Conservation (phyloP, 2,329 filamentous ascomycete species). For the Tolypocladium amazonense region DNA sequence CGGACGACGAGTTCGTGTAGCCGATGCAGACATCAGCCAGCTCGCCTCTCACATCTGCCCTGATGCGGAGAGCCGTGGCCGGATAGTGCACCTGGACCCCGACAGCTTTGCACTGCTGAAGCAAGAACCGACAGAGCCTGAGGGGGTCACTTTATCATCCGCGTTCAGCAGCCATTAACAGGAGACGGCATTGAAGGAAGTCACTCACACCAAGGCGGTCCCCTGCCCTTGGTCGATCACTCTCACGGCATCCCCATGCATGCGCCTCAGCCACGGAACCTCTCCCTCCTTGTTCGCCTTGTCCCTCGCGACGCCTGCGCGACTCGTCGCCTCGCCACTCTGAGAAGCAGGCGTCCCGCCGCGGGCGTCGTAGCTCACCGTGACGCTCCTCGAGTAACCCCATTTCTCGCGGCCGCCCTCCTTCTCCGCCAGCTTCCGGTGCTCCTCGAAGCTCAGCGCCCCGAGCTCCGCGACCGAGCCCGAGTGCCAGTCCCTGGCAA, state of each 20-base stretch:
- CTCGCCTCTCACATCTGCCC: constrained; percentile 36
- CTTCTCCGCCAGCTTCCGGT: constrained; percentile 50
- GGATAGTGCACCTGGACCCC: constrained; percentile 60
- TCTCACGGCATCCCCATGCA: constrained; percentile 44
- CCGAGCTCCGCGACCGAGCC: constrained; percentile 47
- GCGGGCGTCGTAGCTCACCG: constrained; percentile 37
- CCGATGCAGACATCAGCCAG: constrained; percentile 42
- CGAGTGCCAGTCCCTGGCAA: constrained; percentile 64
- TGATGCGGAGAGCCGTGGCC: constrained; percentile 41
- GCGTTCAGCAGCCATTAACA: neutral
- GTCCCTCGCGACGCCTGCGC: constrained; percentile 37
- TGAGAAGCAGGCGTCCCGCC: constrained; percentile 23
- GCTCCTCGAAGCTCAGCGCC: constrained; percentile 57
- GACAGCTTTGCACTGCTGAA: constrained; percentile 39
- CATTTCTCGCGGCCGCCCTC: constrained; percentile 44
- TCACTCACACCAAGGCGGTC: constrained; percentile 53
- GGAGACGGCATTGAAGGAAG: neutral
- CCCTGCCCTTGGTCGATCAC: constrained; percentile 49
- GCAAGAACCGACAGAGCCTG: constrained; percentile 53
- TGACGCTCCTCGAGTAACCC: constrained; percentile 43
- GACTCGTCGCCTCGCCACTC: constrained; percentile 50
- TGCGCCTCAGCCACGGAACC: constrained; percentile 21
- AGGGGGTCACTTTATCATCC: constrained; percentile 54
- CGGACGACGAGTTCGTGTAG: constrained; percentile 28
- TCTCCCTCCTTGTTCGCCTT: constrained; percentile 20